A percentile compares a stretch with the other conserved stretches of the same genome.
Evolutionary conservation across 1,284 basidiomycete genomes (phyloP).

Genomic region (Pulveroboletus sp.): DNA sequence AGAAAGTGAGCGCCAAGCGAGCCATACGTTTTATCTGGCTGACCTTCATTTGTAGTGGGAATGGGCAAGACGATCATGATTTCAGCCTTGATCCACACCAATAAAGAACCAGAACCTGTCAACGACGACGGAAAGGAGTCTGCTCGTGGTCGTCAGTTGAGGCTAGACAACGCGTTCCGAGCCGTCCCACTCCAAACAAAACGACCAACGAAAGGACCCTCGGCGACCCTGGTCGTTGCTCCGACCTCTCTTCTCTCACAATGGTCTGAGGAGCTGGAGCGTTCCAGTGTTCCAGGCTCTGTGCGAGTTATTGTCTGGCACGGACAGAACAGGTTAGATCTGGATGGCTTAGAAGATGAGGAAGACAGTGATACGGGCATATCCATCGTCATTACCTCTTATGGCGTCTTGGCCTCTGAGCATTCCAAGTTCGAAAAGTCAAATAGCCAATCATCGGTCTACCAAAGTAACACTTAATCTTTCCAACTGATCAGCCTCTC

Average conservation of each 20-base stretch:
- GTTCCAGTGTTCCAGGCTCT: conserved; percentile 70
- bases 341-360: conserved; percentile 60
- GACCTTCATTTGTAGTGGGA: conserved; percentile 58
- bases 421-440: conserved; percentile 66
- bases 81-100: conserved; percentile 86
- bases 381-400: conserved; percentile 88
- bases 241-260: conserved; percentile 90
- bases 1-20: conserved; percentile 48
- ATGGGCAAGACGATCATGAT: conserved; percentile 99
- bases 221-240: conserved; percentile 88
- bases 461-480: conserved; percentile 58
- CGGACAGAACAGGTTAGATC: conserved; percentile 77
- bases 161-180: conserved; percentile 62
- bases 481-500: not conserved
- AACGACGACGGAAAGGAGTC: conserved; percentile 35
- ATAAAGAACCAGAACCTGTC: conserved; percentile 50
- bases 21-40: not conserved
- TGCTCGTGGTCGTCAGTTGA: conserved; percentile 57
- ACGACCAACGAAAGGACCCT: conserved; percentile 39
- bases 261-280: conserved; percentile 86
- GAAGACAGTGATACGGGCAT: conserved; percentile 52
- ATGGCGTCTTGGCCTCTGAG: conserved; percentile 85
- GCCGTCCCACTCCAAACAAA: conserved; percentile 38
- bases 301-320: conserved; percentile 82
- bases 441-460: conserved; percentile 58